Percentiles rank a stretch among this genome's conserved stretches.
phyloP scores from a whole-genome alignment of 371 early-diverging fungal genomes.

The Mucor mucedo region DNA sequence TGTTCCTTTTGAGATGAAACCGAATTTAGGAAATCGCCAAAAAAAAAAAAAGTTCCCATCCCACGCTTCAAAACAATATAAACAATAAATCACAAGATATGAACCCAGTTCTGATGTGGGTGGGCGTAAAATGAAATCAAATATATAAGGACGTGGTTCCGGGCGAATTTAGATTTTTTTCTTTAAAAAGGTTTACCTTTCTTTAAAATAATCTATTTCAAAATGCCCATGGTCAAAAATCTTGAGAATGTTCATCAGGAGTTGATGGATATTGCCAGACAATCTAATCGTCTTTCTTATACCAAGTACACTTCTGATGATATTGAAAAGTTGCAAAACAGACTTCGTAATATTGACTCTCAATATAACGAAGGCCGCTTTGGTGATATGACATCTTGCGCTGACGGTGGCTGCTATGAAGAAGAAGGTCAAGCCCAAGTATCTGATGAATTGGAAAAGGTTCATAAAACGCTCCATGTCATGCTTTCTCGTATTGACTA shows the following conservation, averaged over 20 bases:
- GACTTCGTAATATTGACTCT: conserved; percentile 28
- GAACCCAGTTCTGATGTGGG: not conserved
- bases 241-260: conserved; percentile 45
- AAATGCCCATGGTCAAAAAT: conserved; percentile 37
- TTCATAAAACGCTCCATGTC: conserved; percentile 35
- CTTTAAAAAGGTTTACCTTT: conserved; percentile 2
- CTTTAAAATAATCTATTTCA: conserved; percentile 5
- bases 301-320: conserved; percentile 39
- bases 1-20: not conserved
- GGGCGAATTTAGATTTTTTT: not conserved
- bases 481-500: conserved; percentile 38
- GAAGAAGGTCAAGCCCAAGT: conserved; percentile 49
- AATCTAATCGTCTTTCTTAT: conserved; percentile 38
- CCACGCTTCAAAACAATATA: not conserved
- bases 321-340: conserved; percentile 40
- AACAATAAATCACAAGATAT: not conserved
- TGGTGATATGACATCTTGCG: conserved; percentile 13
- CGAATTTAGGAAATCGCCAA: not conserved
- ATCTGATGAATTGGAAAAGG: conserved; percentile 36
- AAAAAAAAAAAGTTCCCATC: conserved; percentile 2
- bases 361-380: conserved; percentile 31
- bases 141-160: not conserved
- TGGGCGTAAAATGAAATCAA: not conserved
- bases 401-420: conserved; percentile 41
- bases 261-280: conserved; percentile 46